Conservation (phyloP, 2,329 filamentous ascomycete genomes). For the Xylaria sp. region DNA sequence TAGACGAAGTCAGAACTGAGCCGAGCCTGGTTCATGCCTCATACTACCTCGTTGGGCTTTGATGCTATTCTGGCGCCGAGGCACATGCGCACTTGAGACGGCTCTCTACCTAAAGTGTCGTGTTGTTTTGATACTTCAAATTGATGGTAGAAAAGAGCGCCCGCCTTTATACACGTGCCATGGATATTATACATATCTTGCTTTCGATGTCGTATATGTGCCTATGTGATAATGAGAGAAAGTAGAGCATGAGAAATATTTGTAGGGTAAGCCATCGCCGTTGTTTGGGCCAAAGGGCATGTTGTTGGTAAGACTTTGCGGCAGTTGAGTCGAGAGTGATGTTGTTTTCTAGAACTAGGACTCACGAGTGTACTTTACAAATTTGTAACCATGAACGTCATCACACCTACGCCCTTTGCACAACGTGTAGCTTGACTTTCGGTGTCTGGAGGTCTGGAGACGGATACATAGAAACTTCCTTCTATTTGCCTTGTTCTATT, state of each 20-base stretch:
- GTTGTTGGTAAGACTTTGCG: background rate
- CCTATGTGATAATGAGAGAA: background rate
- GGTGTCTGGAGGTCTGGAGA: background rate
- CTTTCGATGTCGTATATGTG: background rate
- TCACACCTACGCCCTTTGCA: background rate
- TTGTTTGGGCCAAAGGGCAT: background rate
- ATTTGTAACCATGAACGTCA: too few relatives aligned
- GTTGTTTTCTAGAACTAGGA: conserved; percentile 1
- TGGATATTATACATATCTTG: too few relatives aligned
- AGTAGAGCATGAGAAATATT: background rate
- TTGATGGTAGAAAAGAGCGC: too few relatives aligned
- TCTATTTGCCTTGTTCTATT: conserved; percentile 41
- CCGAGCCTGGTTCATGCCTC: background rate
- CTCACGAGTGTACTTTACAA: conserved; percentile 4
- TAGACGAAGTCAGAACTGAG: too few relatives aligned
- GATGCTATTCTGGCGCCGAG: too few relatives aligned
- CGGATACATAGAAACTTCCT: conserved; percentile 26
- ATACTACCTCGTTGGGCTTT: background rate
- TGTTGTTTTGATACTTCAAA: too few relatives aligned
- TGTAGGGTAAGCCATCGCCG: background rate
- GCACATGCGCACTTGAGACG: too few relatives aligned
- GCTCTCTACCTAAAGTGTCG: too few relatives aligned
- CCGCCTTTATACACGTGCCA: too few relatives aligned
- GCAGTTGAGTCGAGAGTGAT: background rate
- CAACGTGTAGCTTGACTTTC: background rate